Percentiles rank a stretch among this genome's conserved stretches.
Evolutionary conservation across 345 rosid genomes (phyloP).

Genomic region (Lepidium didymum): DNA sequence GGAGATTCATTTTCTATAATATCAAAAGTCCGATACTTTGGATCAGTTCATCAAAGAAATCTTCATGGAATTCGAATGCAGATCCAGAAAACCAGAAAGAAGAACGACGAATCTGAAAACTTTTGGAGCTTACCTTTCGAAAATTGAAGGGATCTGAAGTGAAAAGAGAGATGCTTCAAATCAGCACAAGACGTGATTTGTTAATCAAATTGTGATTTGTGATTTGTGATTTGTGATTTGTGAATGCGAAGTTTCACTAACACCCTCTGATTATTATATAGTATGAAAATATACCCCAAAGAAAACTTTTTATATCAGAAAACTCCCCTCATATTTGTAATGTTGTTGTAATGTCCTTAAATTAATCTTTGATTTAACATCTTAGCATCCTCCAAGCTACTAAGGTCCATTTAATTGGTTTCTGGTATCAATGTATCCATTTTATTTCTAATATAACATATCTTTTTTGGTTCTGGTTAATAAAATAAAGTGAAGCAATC

Average conservation of each 20-base stretch:
- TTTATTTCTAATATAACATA: too few species aligned
- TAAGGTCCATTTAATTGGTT: not conserved
- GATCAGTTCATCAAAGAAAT: not conserved
- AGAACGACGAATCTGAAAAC: not conserved
- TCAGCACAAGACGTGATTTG: slow-evolving; percentile 1
- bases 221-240: not conserved
- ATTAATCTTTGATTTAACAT: not conserved
- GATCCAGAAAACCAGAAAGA: not conserved
- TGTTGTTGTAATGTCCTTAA: not conserved
- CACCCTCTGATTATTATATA: slow-evolving; percentile 2
- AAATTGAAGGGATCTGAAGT: slow-evolving; percentile 12
- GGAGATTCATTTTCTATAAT: not conserved
- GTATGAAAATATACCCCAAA: not conserved
- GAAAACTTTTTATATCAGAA: not conserved
- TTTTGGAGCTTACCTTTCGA: slow-evolving; percentile 10
- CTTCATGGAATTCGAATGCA: not conserved
- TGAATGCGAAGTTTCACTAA: not conserved
- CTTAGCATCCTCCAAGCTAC: not conserved
- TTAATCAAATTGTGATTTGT: not conserved
- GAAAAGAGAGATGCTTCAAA: slow-evolving; percentile 1
- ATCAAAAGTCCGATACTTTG: not conserved
- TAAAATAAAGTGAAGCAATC: not conserved
- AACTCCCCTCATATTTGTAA: not conserved
- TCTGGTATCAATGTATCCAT: not conserved
- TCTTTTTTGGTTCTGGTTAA: not conserved